phyloP scores from a whole-genome alignment of 805 yeast genomes.

The Hanseniaspora meyeri region DNA sequence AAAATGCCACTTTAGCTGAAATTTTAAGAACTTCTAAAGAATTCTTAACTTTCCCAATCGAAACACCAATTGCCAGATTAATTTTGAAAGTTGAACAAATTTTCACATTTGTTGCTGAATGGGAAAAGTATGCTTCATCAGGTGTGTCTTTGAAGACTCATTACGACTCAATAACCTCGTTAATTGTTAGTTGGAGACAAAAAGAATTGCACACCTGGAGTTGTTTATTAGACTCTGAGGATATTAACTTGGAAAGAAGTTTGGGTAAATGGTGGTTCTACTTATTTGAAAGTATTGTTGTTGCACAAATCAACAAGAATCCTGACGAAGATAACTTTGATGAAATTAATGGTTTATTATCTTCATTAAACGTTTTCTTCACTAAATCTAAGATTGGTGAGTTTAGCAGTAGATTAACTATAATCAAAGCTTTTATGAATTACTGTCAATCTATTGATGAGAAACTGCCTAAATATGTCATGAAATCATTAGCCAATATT shows the following conservation, averaged over 20 bases:
- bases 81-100: constrained; percentile 78
- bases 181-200: constrained; percentile 84
- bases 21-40: constrained; percentile 54
- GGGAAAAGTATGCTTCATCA: constrained; percentile 84
- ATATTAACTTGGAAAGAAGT: constrained; percentile 32
- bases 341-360: constrained; percentile 25
- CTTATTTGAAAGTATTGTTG: constrained; percentile 65
- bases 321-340: constrained; percentile 13
- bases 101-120: constrained; percentile 69
- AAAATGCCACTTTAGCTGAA: constrained; percentile 76
- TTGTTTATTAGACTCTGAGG: constrained; percentile 56
- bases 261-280: constrained; percentile 87
- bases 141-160: constrained; percentile 52
- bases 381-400: constrained; percentile 72
- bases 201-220: constrained; percentile 82
- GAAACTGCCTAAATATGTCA: constrained; percentile 29
- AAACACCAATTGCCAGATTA: constrained; percentile 63
- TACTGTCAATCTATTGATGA: constrained; percentile 39
- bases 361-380: constrained; percentile 62
- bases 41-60: constrained; percentile 46
- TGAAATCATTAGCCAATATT: constrained; percentile 28
- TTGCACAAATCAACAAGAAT: constrained; percentile 32
- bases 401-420: constrained; percentile 42
- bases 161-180: constrained; percentile 44
- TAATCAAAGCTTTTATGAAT: constrained; percentile 49